These are phyloP conservation scores for Castanea mollissima DNA, from an alignment of 306 rosid genomes.

Conservation along the genomic window DNA sequence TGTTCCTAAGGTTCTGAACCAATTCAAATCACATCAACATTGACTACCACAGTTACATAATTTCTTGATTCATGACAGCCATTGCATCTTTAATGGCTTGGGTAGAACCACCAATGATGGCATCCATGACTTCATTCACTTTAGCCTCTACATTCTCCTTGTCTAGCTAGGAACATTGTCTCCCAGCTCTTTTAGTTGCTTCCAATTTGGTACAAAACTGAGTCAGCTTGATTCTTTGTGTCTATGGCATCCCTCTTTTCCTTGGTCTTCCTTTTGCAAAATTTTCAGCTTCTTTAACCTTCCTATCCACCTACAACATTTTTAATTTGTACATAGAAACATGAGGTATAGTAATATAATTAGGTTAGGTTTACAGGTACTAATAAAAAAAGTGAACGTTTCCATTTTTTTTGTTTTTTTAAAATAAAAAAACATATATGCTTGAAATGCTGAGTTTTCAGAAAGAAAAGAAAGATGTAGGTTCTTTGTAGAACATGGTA, in stretches of 20 bases:
- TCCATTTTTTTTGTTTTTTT: no score
- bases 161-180: conserved; percentile 79
- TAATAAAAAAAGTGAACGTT: neutral
- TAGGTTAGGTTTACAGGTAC: neutral
- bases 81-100: conserved; percentile 78
- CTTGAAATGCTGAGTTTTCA: neutral
- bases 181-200: conserved; percentile 87
- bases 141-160: conserved; percentile 92
- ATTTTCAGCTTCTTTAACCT: conserved; percentile 77
- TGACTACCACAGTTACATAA: conserved; percentile 87
- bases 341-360: neutral
- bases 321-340: no score
- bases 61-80: conserved; percentile 92
- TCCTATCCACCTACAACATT: conserved; percentile 59
- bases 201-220: conserved; percentile 89
- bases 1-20: no score
- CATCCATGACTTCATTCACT: conserved; percentile 75
- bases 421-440: no score
- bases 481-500: neutral
- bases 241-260: conserved; percentile 90
- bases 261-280: conserved; percentile 77
- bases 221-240: conserved; percentile 90
- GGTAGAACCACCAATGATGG: conserved; percentile 68
- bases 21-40: neutral
- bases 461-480: no score